Conservation (phyloP, 371 early-diverging fungal species). For the Mucor velutinosus region DNA sequence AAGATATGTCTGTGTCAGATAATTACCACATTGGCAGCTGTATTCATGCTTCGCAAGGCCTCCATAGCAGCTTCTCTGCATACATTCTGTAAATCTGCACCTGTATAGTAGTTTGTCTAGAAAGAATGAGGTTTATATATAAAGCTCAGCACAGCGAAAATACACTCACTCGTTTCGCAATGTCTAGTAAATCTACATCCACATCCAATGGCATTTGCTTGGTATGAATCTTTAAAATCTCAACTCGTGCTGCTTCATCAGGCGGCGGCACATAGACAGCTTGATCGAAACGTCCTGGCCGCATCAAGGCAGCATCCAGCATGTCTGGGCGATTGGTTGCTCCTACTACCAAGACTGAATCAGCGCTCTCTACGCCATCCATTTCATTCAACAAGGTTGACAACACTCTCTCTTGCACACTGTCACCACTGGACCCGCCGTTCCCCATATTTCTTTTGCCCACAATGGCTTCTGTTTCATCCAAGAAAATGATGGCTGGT, state of each 20-base stretch:
- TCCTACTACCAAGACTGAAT: constrained; percentile 78
- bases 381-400: constrained; percentile 95
- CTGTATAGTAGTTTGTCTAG: constrained; percentile 89
- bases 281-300: constrained; percentile 96
- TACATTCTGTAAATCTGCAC: constrained; percentile 96
- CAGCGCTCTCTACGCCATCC: constrained; percentile 86
- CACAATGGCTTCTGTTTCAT: constrained; percentile 98
- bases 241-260: constrained; percentile 72
- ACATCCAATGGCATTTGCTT: constrained; percentile 71
- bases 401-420: constrained; percentile 87
- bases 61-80: constrained; percentile 96
- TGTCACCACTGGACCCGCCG: constrained; percentile 66
- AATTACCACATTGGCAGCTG: constrained; percentile 50
- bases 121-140: not conserved
- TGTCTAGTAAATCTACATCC: constrained; percentile 69
- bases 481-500: constrained; percentile 97
- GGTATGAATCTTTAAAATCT: constrained; percentile 90
- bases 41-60: constrained; percentile 63
- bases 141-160: not conserved
- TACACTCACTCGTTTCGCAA: constrained; percentile 62
- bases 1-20: not conserved
- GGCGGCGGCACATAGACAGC: constrained; percentile 94
- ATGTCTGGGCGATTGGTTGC: constrained; percentile 99
- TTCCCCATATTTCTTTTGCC: constrained; percentile 84
- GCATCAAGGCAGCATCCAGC: constrained; percentile 91